phyloP scores from a whole-genome alignment of 139 green algal species.

The Chlorella sorokiniana region DNA sequence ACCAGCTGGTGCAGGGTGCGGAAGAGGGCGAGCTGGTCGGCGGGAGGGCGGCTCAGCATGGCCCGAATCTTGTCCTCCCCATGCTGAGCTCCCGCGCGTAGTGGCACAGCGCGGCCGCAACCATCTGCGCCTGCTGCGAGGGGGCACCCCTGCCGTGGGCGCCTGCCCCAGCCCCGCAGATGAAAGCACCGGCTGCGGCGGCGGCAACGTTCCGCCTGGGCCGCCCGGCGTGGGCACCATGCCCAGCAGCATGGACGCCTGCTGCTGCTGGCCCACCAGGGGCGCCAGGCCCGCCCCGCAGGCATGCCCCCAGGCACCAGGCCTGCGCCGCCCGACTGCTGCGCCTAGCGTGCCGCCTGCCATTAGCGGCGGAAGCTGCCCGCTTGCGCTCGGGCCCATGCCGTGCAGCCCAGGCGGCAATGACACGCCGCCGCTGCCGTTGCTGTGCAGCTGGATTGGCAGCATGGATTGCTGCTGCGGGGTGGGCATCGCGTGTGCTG shows the following conservation, averaged over 20 bases:
- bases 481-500: background rate
- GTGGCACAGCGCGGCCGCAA: conserved; percentile 8
- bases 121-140: conserved; percentile 10
- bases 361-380: background rate
- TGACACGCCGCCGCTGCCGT: background rate
- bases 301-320: background rate
- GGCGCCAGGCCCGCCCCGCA: background rate
- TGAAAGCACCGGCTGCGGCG: background rate
- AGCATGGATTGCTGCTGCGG: conserved; percentile 5
- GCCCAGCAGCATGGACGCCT: background rate
- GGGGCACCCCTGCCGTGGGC: background rate
- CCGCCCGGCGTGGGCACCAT: conserved; percentile 7
- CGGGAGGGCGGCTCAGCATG: conserved; percentile 1
- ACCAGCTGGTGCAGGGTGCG: conserved; percentile 28
- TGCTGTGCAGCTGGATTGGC: background rate
- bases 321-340: background rate
- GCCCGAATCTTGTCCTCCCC: conserved; percentile 16
- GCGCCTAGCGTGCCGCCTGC: no score
- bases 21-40: conserved; percentile 18
- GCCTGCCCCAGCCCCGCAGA: background rate
- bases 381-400: background rate
- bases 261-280: background rate
- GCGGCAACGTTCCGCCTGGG: background rate
- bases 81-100: conserved; percentile 25
- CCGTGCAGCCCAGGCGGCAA: background rate